Conservation (phyloP, 1,284 basidiomycete genomes). For the Cerioporus squamosus region DNA sequence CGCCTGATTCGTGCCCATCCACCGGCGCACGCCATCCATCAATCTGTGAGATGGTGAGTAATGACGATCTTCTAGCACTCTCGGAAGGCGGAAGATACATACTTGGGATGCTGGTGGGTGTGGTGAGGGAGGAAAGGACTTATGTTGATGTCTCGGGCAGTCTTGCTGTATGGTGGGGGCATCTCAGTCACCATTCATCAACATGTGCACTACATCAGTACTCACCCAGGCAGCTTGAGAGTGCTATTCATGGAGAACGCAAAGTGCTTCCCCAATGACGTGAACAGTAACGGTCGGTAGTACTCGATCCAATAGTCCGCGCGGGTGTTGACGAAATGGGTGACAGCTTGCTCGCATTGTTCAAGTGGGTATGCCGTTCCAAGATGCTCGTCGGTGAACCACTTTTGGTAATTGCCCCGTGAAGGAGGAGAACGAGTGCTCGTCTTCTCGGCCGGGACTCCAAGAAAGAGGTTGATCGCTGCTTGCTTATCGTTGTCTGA, state of each 20-base stretch:
- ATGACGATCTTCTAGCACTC: background rate
- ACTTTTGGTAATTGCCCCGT: slow-evolving; percentile 75
- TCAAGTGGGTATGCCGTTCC: slow-evolving; percentile 61
- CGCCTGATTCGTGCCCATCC: slow-evolving; percentile 62
- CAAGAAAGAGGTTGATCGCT: slow-evolving; percentile 97
- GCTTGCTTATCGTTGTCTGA: slow-evolving; percentile 96
- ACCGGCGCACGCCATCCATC: slow-evolving; percentile 74
- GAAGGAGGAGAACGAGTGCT: slow-evolving; percentile 47
- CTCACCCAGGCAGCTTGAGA: slow-evolving; percentile 76
- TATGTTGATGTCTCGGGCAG: slow-evolving; percentile 62
- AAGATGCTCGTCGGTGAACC: slow-evolving; percentile 80
- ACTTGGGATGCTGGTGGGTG: slow-evolving; percentile 48
- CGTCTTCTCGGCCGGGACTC: slow-evolving; percentile 68
- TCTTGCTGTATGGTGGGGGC: slow-evolving; percentile 55
- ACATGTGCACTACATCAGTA: background rate
- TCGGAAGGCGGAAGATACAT: background rate
- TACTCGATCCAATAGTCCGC: slow-evolving; percentile 90
- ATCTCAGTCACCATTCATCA: background rate
- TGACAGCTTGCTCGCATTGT: slow-evolving; percentile 58
- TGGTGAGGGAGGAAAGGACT: slow-evolving; percentile 76
- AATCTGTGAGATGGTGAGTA: slow-evolving; percentile 46
- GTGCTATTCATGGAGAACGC: slow-evolving; percentile 89
- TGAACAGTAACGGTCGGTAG: slow-evolving; percentile 86
- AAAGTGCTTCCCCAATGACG: slow-evolving; percentile 82
- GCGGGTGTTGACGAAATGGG: slow-evolving; percentile 59